A percentile compares a stretch with the other conserved stretches of the same genome.
Conservation (phyloP, 495 filamentous ascomycete genomes). For the Neurospora sp. region DNA sequence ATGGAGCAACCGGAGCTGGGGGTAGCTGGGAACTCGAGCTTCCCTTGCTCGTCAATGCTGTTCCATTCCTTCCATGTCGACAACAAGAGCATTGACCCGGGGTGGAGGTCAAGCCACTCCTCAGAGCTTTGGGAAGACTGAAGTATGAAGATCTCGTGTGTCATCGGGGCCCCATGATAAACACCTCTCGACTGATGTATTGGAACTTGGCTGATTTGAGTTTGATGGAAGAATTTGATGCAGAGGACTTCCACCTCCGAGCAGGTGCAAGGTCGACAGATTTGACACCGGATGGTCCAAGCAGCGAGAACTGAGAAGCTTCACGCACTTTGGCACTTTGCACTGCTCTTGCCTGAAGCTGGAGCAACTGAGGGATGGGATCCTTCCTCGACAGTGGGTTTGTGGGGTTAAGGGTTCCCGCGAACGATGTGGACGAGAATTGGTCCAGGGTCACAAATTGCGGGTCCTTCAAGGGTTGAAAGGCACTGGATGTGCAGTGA, state of each 20-base stretch:
- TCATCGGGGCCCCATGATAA: not conserved
- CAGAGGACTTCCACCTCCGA: not conserved
- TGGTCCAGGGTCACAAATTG: not conserved
- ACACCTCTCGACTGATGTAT: not conserved
- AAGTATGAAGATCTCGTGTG: not conserved
- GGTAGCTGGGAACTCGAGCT: constrained; percentile 15
- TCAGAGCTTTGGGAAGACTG: not conserved
- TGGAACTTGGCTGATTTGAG: not conserved
- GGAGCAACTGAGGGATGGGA: not conserved
- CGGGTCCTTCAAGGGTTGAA: not conserved
- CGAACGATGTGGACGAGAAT: not conserved
- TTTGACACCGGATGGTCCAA: not conserved
- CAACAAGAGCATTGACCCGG: not conserved
- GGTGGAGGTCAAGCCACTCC: not conserved
- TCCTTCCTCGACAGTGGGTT: not conserved
- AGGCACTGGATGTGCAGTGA: not conserved
- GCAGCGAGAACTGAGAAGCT: not conserved
- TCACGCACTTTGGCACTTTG: not conserved
- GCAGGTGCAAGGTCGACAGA: not conserved
- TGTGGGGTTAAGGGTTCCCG: not conserved
- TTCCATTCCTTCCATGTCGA: not conserved
- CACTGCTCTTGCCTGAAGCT: not conserved
- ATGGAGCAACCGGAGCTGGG: constrained; percentile 4
- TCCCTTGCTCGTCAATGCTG: constrained; percentile 1
- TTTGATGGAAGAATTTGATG: not conserved